These are phyloP conservation scores for Nemania serpens DNA, from an alignment of 2,329 filamentous ascomycete species.

Conservation along the genomic window DNA sequence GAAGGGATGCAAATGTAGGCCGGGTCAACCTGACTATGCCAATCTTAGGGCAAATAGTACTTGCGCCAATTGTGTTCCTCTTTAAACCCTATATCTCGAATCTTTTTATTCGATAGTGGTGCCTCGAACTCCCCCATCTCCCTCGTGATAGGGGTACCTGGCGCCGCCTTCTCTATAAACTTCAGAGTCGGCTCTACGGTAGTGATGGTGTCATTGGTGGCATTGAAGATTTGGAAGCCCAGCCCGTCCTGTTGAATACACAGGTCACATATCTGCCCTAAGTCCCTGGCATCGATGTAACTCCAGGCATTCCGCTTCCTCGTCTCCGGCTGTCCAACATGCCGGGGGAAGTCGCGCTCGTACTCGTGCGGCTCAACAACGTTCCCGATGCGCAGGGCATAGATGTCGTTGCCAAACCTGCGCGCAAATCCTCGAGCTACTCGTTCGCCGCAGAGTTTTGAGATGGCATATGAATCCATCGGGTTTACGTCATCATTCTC, in stretches of 20 bases:
- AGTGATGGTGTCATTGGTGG: slow-evolving; percentile 66
- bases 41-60: slow-evolving; percentile 17
- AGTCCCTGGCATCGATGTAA: slow-evolving; percentile 65
- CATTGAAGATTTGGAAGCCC: slow-evolving; percentile 68
- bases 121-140: slow-evolving; percentile 64
- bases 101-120: slow-evolving; percentile 65
- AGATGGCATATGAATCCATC: slow-evolving; percentile 65
- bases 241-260: slow-evolving; percentile 57
- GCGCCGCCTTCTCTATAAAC: slow-evolving; percentile 56
- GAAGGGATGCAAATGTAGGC: too few species aligned
- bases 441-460: slow-evolving; percentile 63
- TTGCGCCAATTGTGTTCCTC: slow-evolving; percentile 62
- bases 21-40: neutral
- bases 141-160: slow-evolving; percentile 55
- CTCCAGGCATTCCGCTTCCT: slow-evolving; percentile 64
- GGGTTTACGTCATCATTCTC: slow-evolving; percentile 64
- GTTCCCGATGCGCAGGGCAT: slow-evolving; percentile 63
- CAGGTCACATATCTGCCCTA: slow-evolving; percentile 64
- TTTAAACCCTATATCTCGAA: slow-evolving; percentile 61
- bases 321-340: slow-evolving; percentile 54
- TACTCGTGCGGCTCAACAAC: slow-evolving; percentile 67
- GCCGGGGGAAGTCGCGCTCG: slow-evolving; percentile 54
- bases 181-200: slow-evolving; percentile 55
- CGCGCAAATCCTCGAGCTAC: slow-evolving; percentile 61
- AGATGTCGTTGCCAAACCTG: slow-evolving; percentile 62